Percentiles rank a stretch among this genome's conserved stretches.
Conservation (phyloP, 495 filamentous ascomycete genomes). For the Tuber borchii region DNA sequence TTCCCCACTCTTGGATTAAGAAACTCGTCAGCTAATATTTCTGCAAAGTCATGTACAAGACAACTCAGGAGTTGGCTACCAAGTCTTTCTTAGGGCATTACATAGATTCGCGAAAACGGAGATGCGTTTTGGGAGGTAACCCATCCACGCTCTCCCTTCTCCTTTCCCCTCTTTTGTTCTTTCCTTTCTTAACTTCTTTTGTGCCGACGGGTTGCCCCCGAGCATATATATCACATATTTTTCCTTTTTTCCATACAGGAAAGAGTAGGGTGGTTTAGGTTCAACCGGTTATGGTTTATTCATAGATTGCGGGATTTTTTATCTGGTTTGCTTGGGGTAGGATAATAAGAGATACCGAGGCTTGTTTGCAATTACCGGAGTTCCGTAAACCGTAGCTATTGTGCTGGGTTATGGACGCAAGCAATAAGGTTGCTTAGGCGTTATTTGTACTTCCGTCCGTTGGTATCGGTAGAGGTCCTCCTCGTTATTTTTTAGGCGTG, state of each 20-base stretch:
- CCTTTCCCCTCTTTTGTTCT: background rate
- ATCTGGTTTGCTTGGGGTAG: background rate
- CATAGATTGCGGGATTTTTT: background rate
- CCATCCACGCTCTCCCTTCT: background rate
- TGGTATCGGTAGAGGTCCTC: background rate
- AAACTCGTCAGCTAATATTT: slow-evolving; percentile 4
- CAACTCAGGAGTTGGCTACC: slow-evolving; percentile 77
- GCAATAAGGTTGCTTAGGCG: background rate
- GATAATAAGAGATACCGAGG: background rate
- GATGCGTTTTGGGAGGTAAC: slow-evolving; percentile 78
- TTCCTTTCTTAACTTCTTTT: background rate
- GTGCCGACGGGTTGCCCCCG: background rate
- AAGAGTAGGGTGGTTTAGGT: background rate
- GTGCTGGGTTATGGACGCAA: background rate
- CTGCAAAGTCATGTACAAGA: slow-evolving; percentile 53
- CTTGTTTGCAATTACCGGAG: background rate
- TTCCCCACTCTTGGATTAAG: slow-evolving; percentile 17
- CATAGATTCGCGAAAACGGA: slow-evolving; percentile 79
- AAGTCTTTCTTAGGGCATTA: slow-evolving; percentile 78
- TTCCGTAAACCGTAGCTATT: background rate
- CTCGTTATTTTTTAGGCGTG: background rate
- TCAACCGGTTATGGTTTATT: background rate
- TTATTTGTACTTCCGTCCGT: background rate
- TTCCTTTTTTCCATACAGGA: background rate
- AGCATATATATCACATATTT: slow-evolving; percentile 2